A percentile compares a stretch with the other conserved stretches of the same genome.
These are phyloP conservation scores for Boletus rubescentipes DNA, from an alignment of 768 basidiomycete species.

Conservation along the genomic window DNA sequence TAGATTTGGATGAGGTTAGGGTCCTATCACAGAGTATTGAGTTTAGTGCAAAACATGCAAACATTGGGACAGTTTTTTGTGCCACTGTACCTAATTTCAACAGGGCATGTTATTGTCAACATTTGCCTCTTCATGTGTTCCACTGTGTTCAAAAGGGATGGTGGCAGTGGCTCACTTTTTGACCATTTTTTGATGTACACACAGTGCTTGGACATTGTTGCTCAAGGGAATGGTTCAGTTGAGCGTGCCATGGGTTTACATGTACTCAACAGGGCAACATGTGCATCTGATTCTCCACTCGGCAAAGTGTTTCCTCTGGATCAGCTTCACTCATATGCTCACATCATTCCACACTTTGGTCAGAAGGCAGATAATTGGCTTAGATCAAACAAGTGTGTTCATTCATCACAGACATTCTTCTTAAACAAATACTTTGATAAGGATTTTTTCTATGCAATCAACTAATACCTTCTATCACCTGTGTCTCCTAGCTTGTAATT, in stretches of 20 bases:
- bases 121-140: background rate
- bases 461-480: background rate
- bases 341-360: conserved; percentile 10
- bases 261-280: conserved; percentile 2
- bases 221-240: background rate
- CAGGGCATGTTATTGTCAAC: background rate
- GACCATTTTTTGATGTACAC: background rate
- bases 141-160: background rate
- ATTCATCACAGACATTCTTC: conserved; percentile 5
- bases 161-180: background rate
- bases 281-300: background rate
- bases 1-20: no score
- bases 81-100: no score
- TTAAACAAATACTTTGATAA: background rate
- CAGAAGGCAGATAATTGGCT: background rate
- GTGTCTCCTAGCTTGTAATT: no score
- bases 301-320: conserved; percentile 7
- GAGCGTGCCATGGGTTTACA: background rate
- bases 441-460: background rate
- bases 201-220: background rate
- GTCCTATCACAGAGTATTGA: no score
- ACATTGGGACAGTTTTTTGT: no score
- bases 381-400: background rate
- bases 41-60: no score
- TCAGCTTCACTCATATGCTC: conserved; percentile 7